Evolutionary conservation across 768 basidiomycete species (phyloP), one percentile per base, ranked within the genome.

Genomic region (Sarcodon aspratus): DNA sequence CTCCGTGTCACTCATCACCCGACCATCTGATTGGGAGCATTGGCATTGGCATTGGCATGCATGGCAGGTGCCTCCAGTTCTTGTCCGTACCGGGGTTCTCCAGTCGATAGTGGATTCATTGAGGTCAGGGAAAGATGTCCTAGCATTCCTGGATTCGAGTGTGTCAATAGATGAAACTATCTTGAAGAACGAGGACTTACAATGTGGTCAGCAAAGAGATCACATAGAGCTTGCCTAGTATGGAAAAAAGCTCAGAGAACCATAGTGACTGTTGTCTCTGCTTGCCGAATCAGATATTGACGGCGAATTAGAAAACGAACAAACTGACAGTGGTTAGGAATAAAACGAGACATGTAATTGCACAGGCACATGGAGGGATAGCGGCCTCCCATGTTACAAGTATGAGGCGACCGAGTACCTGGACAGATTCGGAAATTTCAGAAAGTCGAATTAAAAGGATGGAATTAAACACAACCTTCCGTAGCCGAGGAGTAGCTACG

Each of bases 151-250:
- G 27, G 21, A 5, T 27, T 27, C 21, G 5, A 27, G 21, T 27
- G 21, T 5, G 21, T 27, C 21, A 40, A 18, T 5, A 40, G 5
- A 5, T n/a, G 37, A n/a, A 4, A 40, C 37, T n/a, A n/a, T 18
- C 17, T 40, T n/a, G 17, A 18, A 4, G 17, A n/a, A 18, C 37
- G 37, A 43, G 17, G 38, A 52, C 61, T 35, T 44, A 62, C 62
- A 63, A 42, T 7, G 59, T 61, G 15, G 56, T 57, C 11, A 63
- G 61, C 1, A 63, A 51, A 1, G 62, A 63, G 17, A 63, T 61
- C 0, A 61, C 58, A 48, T 63, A 63, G 34, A 63, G 50, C 47
- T 63, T 63, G 3, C 62, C 62, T 2, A 63, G 51, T 11, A 63
- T 50, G 6, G 52, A 45, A 38, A 61, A 60, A 36, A 61, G 55